Conservation (phyloP, 179 eudicot species). For the Amaranthus tricolor region DNA sequence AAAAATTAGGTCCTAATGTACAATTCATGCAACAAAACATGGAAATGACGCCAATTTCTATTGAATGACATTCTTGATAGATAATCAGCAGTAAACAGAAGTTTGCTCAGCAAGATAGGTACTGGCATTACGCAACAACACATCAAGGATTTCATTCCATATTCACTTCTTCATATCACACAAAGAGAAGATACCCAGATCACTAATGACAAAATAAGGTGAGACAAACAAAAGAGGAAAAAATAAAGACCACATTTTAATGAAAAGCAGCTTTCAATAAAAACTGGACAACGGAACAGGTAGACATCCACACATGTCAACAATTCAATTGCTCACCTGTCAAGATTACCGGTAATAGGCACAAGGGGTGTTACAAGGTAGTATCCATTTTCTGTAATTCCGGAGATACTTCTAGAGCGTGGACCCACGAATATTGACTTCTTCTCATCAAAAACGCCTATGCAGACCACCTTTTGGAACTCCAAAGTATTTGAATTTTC, state of each 20-base stretch:
- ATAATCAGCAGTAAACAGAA: not conserved
- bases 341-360: constrained; percentile 54
- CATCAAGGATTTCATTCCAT: not conserved
- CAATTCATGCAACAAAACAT: not conserved
- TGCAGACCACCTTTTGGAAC: constrained; percentile 68
- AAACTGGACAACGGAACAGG: not conserved
- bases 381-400: constrained; percentile 96
- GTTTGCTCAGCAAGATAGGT: not conserved
- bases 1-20: not conserved
- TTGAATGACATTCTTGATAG: not conserved
- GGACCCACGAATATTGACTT: constrained; percentile 84
- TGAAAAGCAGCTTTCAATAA: not conserved
- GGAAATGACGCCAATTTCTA: too few relatives aligned
- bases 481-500: constrained; percentile 52
- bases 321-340: constrained; percentile 48
- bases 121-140: not conserved
- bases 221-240: not conserved
- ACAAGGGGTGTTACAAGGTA: constrained; percentile 75
- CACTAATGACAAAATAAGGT: not conserved
- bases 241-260: not conserved
- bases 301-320: not conserved
- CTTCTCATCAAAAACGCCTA: constrained; percentile 74
- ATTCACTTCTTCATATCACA: not conserved
- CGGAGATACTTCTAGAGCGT: constrained; percentile 96
- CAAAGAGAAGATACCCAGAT: not conserved